phyloP scores from a whole-genome alignment of 2,329 filamentous ascomycete genomes.

The Cladosporium sp. region DNA sequence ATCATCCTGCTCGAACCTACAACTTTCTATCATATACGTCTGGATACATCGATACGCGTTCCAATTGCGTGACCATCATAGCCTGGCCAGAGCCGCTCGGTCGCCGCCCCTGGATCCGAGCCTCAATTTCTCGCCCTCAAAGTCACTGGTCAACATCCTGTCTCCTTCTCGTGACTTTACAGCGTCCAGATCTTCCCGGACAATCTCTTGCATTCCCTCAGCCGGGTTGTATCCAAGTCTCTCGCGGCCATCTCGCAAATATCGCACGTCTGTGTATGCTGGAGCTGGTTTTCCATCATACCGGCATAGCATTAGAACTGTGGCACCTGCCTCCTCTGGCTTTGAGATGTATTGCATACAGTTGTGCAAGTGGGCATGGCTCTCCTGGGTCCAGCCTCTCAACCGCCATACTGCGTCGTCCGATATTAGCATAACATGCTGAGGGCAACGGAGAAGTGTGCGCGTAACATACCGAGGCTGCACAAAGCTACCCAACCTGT shows the following conservation, averaged over 20 bases:
- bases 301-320: constrained; percentile 18
- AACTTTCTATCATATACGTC: too few relatives aligned
- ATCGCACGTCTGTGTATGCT: constrained; percentile 19
- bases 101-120: constrained; percentile 22
- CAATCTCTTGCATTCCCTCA: constrained; percentile 18
- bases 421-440: background rate
- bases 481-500: constrained; percentile 18
- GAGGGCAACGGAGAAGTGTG: background rate
- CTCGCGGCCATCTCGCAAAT: constrained; percentile 25
- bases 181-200: constrained; percentile 21
- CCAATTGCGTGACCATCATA: too few relatives aligned
- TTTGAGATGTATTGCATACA: constrained; percentile 17
- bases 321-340: constrained; percentile 12
- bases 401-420: constrained; percentile 22
- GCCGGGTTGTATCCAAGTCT: constrained; percentile 26
- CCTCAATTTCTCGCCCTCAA: constrained; percentile 11
- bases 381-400: constrained; percentile 21
- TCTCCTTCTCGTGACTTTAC: constrained; percentile 20
- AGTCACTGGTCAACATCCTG: background rate
- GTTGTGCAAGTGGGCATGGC: constrained; percentile 14
- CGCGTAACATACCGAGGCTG: constrained; percentile 19
- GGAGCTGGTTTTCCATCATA: constrained; percentile 21
- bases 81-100: constrained; percentile 25
- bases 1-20: too few relatives aligned
- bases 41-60: too few relatives aligned